These are phyloP conservation scores for Camelina neglecta DNA, from an alignment of 345 rosid species.

Conservation along the genomic window DNA sequence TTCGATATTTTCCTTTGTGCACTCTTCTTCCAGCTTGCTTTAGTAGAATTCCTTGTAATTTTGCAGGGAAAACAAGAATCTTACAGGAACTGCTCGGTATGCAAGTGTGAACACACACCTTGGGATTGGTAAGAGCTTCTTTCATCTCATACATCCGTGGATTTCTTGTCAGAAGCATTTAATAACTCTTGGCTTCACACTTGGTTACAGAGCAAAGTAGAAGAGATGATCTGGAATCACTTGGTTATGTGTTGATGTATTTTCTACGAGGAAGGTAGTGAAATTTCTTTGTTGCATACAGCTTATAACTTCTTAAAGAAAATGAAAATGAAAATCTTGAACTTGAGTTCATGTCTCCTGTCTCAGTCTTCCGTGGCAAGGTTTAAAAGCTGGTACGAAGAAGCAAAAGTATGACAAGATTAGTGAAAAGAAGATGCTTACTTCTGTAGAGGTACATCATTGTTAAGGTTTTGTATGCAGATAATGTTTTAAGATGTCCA, in stretches of 20 bases:
- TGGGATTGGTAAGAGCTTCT: conserved; percentile 72
- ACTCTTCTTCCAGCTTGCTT: conserved; percentile 17
- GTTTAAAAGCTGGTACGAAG: conserved; percentile 91
- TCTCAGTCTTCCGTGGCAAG: conserved; percentile 98
- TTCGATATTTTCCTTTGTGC: conserved; percentile 24
- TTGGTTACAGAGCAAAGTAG: conserved; percentile 89
- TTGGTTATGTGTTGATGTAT: conserved; percentile 98
- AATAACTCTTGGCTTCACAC: conserved; percentile 16
- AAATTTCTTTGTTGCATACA: conserved; percentile 20
- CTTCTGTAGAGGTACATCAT: conserved; percentile 77
- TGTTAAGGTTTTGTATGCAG: not conserved
- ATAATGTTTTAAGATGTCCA: conserved; percentile 13
- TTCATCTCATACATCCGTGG: not conserved
- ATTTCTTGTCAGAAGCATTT: conserved; percentile 18
- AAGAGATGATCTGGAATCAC: conserved; percentile 99
- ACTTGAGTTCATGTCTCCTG: conserved; percentile 31
- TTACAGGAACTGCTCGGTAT: conserved; percentile 97
- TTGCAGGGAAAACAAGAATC: conserved; percentile 93
- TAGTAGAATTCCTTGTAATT: conserved; percentile 14
- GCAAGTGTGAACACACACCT: conserved; percentile 98
- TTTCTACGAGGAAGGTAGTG: conserved; percentile 94
- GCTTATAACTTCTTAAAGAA: conserved; percentile 7
- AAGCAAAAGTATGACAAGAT: conserved; percentile 98
- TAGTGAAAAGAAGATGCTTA: conserved; percentile 94
- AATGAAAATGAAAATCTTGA: conserved; percentile 15